Base-by-base conservation (phyloP, 345 rosid genomes). In the Lepidium sativum region DNA sequence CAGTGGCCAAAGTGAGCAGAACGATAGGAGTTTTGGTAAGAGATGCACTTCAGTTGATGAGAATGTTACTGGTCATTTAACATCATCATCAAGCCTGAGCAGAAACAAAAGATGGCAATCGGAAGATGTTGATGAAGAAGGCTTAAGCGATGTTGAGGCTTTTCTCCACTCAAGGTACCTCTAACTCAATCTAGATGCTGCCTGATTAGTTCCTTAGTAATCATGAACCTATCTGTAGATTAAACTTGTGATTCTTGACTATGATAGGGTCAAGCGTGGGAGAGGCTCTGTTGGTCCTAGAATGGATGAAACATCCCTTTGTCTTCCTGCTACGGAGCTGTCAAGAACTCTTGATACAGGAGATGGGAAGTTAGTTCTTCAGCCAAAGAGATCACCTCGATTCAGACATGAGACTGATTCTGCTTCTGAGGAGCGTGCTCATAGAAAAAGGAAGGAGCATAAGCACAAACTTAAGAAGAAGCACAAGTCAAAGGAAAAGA, bases 261-360 rank as follows among this genome's bases (percentile, higher is more conserved):
- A 54, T 64, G 53, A 62, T 80, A 94, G 99, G 80, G 82, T 78
- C 60, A 90, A 94, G 77, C 94, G 95, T 1, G 95, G 99, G 12
- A 80, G 95, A 78, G 96, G 97, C 60, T 81, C 89, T 13, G 65
- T 90, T 42, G 99, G 99, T 68, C 85, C 96, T 2, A 94, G 86
- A 78, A 90, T 94, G 96, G 97, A 90, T 60, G 99, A 90, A 76
- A 76, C 91, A 35, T 83, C 84, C 15, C 90, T 92, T 3, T 82
- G 73, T 58, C 92, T 75, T 61, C 83, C 80, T 3, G 32, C 40
- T 14, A 77, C 58, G 29, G 75, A 73, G 49, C 54, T 31, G 2
- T 54, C 87, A 18, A 41, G 71, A 53, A 56, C 60, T 21, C 52
- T 21, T 8, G 76, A 70, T 65, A 44, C 33, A 10, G 59, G 79